These are phyloP conservation scores for Syzygium aromaticum DNA, from an alignment of 345 rosid species.

Conservation along the genomic window DNA sequence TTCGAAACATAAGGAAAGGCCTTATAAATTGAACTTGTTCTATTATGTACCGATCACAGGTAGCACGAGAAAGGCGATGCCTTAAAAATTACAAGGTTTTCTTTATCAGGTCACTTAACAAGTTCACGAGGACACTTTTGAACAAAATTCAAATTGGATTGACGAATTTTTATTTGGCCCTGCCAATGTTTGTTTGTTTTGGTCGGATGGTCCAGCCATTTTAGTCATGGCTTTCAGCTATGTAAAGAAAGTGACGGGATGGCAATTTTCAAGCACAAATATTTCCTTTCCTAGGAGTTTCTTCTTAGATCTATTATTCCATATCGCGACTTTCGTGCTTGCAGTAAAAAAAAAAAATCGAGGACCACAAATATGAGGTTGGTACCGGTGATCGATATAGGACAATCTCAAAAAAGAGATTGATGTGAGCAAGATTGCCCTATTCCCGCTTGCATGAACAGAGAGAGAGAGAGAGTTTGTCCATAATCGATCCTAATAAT, in stretches of 20 bases:
- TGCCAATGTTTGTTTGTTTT: not conserved
- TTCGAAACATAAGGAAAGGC: no score
- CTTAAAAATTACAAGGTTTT: not conserved
- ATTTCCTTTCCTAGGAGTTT: not conserved
- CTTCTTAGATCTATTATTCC: not conserved
- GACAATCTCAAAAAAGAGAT: fast-evolving
- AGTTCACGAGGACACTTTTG: not conserved
- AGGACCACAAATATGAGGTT: not conserved
- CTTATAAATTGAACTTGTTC: no score
- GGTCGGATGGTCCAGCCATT: not conserved
- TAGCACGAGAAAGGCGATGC: not conserved
- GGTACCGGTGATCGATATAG: not conserved
- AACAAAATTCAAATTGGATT: not conserved
- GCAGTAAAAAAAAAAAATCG: not conserved
- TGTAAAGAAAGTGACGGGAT: no score
- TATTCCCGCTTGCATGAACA: not conserved
- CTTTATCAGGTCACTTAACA: not conserved
- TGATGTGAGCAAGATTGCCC: not conserved
- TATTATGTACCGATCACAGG: not conserved
- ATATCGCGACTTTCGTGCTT: not conserved
- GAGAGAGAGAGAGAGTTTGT: not conserved
- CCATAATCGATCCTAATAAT: not conserved
- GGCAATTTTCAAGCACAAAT: not conserved
- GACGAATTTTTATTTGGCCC: not conserved
- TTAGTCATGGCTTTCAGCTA: not conserved